These are phyloP conservation scores for Scorias spongiosa DNA, from an alignment of 2,329 filamentous ascomycete species.

Conservation along the genomic window DNA sequence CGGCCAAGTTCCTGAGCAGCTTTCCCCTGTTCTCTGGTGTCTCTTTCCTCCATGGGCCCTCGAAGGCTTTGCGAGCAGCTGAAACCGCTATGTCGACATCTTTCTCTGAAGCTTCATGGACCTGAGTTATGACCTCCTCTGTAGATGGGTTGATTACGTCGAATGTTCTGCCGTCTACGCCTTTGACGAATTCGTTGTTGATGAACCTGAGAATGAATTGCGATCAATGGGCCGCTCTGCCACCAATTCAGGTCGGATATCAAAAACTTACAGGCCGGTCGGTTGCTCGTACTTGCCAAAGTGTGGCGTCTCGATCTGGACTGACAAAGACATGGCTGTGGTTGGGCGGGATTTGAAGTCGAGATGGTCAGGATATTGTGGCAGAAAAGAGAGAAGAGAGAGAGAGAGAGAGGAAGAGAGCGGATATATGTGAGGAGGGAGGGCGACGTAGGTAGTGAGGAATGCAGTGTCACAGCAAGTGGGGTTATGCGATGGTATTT, in stretches of 20 bases:
- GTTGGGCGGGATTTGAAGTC: too few species aligned
- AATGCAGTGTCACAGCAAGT: too few species aligned
- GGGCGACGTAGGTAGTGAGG: too few species aligned
- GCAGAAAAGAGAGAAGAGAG: too few species aligned
- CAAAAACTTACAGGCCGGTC: constrained; percentile 34
- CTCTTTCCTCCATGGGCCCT: constrained; percentile 52
- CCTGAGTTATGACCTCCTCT: constrained; percentile 70
- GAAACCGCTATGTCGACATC: constrained; percentile 66
- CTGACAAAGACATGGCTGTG: neutral
- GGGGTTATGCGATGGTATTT: too few species aligned
- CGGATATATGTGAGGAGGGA: too few species aligned
- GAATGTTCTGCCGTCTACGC: constrained; percentile 76
- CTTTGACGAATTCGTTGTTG: constrained; percentile 80
- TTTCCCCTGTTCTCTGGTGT: constrained; percentile 57
- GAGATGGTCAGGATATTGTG: too few species aligned
- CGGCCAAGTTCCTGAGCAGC: constrained; percentile 60
- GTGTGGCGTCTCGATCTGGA: constrained; percentile 45
- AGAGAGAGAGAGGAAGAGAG: too few species aligned
- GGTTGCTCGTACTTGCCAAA: constrained; percentile 44
- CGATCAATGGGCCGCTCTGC: neutral
- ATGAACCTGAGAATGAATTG: constrained; percentile 48
- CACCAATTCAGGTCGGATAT: neutral
- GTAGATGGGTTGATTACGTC: constrained; percentile 81
- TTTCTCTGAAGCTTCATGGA: constrained; percentile 77
- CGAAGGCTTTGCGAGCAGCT: constrained; percentile 74